A percentile compares a stretch with the other conserved stretches of the same genome.
phyloP scores from a whole-genome alignment of 345 rosid species.

The Brassica carinata region DNA sequence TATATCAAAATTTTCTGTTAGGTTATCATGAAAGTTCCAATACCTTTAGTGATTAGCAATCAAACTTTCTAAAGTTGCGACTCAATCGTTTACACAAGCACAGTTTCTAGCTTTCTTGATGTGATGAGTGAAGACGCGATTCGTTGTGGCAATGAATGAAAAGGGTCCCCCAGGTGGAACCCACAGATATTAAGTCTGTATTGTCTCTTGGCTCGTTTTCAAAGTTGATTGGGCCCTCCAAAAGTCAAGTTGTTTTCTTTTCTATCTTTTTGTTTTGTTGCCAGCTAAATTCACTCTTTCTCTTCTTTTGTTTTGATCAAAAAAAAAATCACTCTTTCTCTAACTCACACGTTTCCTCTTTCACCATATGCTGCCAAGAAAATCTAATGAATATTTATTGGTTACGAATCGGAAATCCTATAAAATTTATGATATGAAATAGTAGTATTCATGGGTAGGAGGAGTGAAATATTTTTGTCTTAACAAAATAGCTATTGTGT shows the following conservation, averaged over 20 bases:
- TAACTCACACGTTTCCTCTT: conserved; percentile 23
- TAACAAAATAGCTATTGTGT: conserved; percentile 18
- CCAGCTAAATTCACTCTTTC: not conserved
- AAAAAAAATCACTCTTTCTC: not conserved
- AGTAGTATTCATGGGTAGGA: conserved; percentile 1
- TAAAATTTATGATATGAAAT: not conserved
- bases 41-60: not conserved
- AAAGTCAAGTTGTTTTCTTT: conserved; percentile 21
- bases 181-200: conserved; percentile 29
- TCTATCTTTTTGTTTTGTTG: not conserved
- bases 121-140: conserved; percentile 31
- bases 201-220: conserved; percentile 26
- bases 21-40: not conserved
- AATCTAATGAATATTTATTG: not conserved
- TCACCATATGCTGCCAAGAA: not conserved
- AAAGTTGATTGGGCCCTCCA: conserved; percentile 31
- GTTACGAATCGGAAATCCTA: not conserved
- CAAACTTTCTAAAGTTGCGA: not conserved
- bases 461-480: conserved; percentile 15
- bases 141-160: conserved; percentile 31
- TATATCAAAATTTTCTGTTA: not conserved
- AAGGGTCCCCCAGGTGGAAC: conserved; percentile 13
- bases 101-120: conserved; percentile 6
- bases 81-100: not conserved
- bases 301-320: too few species aligned